Base-by-base conservation (phyloP, 805 yeast genomes). In the Priceomyces carsonii region DNA sequence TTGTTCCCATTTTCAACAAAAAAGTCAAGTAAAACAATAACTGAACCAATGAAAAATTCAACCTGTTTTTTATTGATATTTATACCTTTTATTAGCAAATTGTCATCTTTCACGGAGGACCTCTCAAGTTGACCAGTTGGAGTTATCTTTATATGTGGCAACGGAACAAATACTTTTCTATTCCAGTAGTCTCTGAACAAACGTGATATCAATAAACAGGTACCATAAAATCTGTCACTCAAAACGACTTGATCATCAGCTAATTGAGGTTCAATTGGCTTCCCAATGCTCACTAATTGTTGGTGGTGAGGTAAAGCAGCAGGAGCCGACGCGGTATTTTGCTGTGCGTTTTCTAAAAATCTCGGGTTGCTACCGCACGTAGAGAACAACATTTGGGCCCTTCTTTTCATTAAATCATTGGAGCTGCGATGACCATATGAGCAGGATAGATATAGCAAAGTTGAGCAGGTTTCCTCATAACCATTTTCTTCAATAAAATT, bases 201-300 rank as follows among this genome's bases (percentile, higher is more conserved):
- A 47, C 98, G 75, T 1, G 96, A 75, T 20, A 89, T 68, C 39
- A 89, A 75, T 17, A 88, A 71, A 9, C 91, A 82, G 12, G 87
- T 77, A 30, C 96, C 98, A 56, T 87, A 90, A 50, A 90, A 89
- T 47, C 96, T 71, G 48, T 95, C 95, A 61, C 96, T 86, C 41
- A 93, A 72, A 19, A 85, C 79, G n/a, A 91, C 95, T 55, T 81
- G 82, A 44, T 82, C 85, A 32, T 82, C 71, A 23, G 75, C 51
- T 32, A 50, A 75, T 55, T 46, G 73, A 42, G 47, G 45, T 5
- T 56, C 61, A 34, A 48, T 23, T 33, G 50, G 24, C 38, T 43
- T 25, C 29, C 47, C 22, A 30, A 38, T 38, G 21, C 15, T 34
- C 14, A 35, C 48, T 26, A 39, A 27, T 16, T 49, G 58, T 18